Percentiles rank a stretch among this genome's conserved stretches.
Conservation (phyloP, 768 basidiomycete species). For the Tulasnella sp. region DNA sequence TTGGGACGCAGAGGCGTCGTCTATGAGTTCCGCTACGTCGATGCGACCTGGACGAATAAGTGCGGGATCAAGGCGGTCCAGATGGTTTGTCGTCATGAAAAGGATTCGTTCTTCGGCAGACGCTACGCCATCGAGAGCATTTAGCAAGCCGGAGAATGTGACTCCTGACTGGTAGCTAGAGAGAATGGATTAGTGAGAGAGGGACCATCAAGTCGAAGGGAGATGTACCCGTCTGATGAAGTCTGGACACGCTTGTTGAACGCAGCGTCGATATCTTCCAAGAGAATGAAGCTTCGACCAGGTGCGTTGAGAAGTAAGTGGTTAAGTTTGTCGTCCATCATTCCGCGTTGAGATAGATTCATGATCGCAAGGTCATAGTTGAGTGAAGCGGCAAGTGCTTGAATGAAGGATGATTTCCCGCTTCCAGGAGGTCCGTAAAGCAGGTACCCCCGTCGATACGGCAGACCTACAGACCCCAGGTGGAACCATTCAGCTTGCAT, state of each 20-base stretch:
- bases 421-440: conserved; percentile 96
- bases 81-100: conserved; percentile 99
- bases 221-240: conserved; percentile 80
- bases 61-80: conserved; percentile 84
- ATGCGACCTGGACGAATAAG: conserved; percentile 95
- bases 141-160: conserved; percentile 96
- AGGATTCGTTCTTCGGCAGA: conserved; percentile 97
- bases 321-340: conserved; percentile 94
- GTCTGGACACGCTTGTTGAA: conserved; percentile 91
- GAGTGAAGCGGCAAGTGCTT: conserved; percentile 87
- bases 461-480: conserved; percentile 68
- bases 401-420: conserved; percentile 98
- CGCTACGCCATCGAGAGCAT: conserved; percentile 95
- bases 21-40: conserved; percentile 77
- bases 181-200: not conserved
- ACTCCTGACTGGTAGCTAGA: conserved; percentile 87
- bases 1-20: conserved; percentile 81
- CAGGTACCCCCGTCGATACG: conserved; percentile 87
- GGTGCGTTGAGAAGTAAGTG: conserved; percentile 90
- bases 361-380: conserved; percentile 94
- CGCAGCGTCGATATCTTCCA: conserved; percentile 96
- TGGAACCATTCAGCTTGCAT: not conserved
- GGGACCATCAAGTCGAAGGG: not conserved
- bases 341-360: conserved; percentile 91
- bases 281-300: conserved; percentile 87